These are phyloP conservation scores for Solanum hybrid DNA, from an alignment of 305 asterid species.

Conservation along the genomic window DNA sequence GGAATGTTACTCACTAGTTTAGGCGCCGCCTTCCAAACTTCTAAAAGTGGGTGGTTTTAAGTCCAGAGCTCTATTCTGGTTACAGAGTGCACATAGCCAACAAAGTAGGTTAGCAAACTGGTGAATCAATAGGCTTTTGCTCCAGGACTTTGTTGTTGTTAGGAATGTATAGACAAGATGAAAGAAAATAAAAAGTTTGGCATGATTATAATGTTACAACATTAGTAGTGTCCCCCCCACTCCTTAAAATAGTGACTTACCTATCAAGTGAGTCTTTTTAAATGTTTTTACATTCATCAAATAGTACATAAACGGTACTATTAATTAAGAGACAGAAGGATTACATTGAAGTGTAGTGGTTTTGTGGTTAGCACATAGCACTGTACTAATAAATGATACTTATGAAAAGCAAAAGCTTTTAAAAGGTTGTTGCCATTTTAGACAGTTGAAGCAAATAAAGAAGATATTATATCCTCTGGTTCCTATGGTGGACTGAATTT, in stretches of 20 bases:
- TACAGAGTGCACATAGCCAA: background rate
- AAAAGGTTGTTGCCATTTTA: background rate
- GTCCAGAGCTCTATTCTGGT: background rate
- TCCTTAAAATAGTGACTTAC: constrained; percentile 21
- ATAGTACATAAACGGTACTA: background rate
- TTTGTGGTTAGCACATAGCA: background rate
- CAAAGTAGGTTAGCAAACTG: background rate
- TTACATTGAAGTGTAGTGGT: background rate
- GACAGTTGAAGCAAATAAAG: background rate
- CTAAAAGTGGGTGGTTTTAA: background rate
- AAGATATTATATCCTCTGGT: background rate
- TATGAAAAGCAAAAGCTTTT: background rate
- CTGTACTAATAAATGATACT: background rate
- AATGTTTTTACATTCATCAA: background rate
- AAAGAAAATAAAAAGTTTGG: constrained; percentile 5
- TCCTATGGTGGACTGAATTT: background rate
- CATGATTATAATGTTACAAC: constrained; percentile 4
- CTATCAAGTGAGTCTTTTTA: constrained; percentile 17
- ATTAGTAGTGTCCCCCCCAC: constrained; percentile 17
- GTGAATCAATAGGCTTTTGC: background rate
- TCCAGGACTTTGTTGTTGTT: background rate
- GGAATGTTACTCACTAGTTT: background rate
- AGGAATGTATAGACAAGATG: constrained; percentile 9
- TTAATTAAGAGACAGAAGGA: background rate
- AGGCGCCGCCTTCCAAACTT: background rate